Evolutionary conservation across 2,329 filamentous ascomycete genomes (phyloP), one percentile per base, ranked within the genome.

Genomic region (Phialemonium atrogriseum): DNA sequence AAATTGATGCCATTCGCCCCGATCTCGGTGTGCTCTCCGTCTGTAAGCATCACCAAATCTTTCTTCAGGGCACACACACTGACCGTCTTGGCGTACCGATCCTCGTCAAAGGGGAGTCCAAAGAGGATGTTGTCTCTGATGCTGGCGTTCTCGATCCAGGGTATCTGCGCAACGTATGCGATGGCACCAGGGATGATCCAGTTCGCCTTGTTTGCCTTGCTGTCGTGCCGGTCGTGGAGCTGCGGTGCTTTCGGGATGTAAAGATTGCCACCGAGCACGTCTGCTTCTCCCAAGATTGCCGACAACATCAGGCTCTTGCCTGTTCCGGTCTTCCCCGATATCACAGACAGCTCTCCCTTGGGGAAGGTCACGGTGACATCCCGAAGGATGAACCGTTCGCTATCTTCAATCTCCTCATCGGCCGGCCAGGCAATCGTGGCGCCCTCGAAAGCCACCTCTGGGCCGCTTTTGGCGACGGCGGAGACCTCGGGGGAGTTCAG

Each of bases 1-100:
- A 93, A 62, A 44, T 89, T 88, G 44, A 91, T 84, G 6, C 85
- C 85, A 39, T 89, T 88, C 3, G 83, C 81, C 9, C 85, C 85
- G 32, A 93, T 84, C 47, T 88, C 82, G 0, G 86, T 93, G 27
- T 73, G 58, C 44, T 91, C 84, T 4, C 84, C 84, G 47, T 89
- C 81, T 0, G 73, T 61, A 11, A 93, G 66, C 62, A 86, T 84
- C 11, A 79, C 71, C 19, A 93, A 60, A 44, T 93, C 86, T 48
- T 84, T 84, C 31, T 70, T 69, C 25, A 93, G 51, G 1, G 83
- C 83, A 38, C 84, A 91, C 3, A 79, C 81, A 21, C 75, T 67
- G 7, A 88, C 54, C 0, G 85, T 84, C 44, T 77, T 73, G 2
- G 65, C 59, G 49, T 89, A 91, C 23, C 85, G 73, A n/a, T 68